phyloP scores from a whole-genome alignment of 108 stramenopile genomes.

The Discostella stelligeroides region DNA sequence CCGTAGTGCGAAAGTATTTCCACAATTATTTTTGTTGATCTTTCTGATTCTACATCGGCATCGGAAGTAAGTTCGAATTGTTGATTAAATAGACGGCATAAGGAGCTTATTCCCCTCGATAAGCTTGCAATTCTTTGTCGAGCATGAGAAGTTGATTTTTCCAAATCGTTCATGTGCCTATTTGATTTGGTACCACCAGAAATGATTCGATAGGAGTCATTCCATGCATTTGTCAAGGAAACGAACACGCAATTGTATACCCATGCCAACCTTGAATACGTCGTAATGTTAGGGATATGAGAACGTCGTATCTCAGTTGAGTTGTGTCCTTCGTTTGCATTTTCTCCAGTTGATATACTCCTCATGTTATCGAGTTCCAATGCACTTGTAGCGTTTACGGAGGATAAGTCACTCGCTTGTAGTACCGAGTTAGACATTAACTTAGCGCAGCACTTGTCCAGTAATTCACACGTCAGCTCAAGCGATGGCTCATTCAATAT shows the following conservation, averaged over 20 bases:
- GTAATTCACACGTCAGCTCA: conserved; percentile 9
- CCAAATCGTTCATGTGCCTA: background rate
- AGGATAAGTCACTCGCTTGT: background rate
- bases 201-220: conserved; percentile 28
- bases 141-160: background rate
- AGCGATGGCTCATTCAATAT: background rate
- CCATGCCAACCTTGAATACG: conserved; percentile 10
- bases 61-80: background rate
- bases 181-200: background rate
- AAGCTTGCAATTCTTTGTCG: conserved; percentile 9
- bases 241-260: conserved; percentile 19
- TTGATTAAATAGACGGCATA: conserved; percentile 20
- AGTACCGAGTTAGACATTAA: conserved; percentile 1
- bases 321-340: background rate
- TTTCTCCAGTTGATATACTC: background rate
- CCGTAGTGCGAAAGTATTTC: conserved; percentile 21
- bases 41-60: background rate
- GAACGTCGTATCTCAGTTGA: background rate
- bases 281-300: conserved; percentile 15
- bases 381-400: background rate
- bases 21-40: conserved; percentile 1
- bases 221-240: conserved; percentile 26
- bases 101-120: conserved; percentile 6
- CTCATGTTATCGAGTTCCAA: background rate
- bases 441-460: conserved; percentile 17